phyloP scores from a whole-genome alignment of 2,329 filamentous ascomycete species.

The Fusarium continuum region DNA sequence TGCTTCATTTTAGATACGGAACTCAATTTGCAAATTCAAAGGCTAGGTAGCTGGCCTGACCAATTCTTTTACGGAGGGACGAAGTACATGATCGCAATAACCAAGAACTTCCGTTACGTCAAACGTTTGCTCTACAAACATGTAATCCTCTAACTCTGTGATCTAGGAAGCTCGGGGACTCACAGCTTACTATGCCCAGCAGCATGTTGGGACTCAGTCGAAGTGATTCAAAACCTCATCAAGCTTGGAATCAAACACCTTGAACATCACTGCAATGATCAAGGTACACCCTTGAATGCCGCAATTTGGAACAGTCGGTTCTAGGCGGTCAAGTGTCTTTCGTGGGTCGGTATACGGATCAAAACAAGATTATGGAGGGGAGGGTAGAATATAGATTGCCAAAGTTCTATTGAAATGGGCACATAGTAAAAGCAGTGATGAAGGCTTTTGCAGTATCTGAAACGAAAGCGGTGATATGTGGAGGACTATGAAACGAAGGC shows the following conservation, averaged over 20 bases:
- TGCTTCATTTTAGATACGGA: no score
- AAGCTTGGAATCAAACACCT: not conserved
- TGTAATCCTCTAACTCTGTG: not conserved
- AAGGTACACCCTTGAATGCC: not conserved
- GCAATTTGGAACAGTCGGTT: not conserved
- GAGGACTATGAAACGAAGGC: no score
- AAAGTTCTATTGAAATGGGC: no score
- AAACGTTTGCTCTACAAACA: not conserved
- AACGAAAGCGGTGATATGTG: no score
- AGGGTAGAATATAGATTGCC: no score
- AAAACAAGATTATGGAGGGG: no score
- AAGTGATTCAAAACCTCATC: not conserved
- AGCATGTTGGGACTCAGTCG: not conserved
- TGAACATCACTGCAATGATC: not conserved
- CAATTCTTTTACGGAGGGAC: not conserved
- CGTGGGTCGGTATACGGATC: no score
- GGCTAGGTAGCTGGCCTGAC: not conserved
- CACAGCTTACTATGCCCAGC: not conserved
- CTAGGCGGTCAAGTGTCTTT: not conserved
- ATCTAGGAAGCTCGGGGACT: fast-evolving
- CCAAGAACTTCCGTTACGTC: not conserved
- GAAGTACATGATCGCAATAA: fast-evolving
- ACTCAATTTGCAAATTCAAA: no score
- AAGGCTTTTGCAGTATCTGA: no score
- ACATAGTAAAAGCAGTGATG: no score